A percentile compares a stretch with the other conserved stretches of the same genome.
phyloP scores from a whole-genome alignment of 1,284 basidiomycete species.

The Cryptococcus maquisensis region DNA sequence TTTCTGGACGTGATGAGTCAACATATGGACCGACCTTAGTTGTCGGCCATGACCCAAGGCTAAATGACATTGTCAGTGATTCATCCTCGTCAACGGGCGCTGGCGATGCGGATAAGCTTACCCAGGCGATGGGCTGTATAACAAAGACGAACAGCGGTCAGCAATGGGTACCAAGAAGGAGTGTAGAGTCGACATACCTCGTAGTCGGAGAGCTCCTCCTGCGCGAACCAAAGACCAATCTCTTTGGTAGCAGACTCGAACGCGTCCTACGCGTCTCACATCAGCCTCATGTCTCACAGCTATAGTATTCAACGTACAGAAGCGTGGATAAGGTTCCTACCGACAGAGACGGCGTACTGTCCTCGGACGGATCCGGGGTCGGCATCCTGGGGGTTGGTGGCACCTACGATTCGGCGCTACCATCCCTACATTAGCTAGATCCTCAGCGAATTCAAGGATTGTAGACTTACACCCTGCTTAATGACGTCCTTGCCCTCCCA shows the following conservation, averaged over 20 bases:
- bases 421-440: not conserved
- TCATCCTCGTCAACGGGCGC: too few relatives aligned
- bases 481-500: conserved; percentile 47
- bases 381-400: conserved; percentile 44
- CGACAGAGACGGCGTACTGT: conserved; percentile 45
- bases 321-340: conserved; percentile 52
- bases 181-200: conserved; percentile 15
- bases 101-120: conserved; percentile 2
- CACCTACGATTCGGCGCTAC: conserved; percentile 44
- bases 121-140: conserved; percentile 42
- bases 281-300: not conserved
- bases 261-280: conserved; percentile 34
- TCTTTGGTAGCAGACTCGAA: conserved; percentile 52
- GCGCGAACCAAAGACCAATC: conserved; percentile 52
- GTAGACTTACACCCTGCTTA: conserved; percentile 38
- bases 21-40: conserved; percentile 15
- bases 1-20: too few relatives aligned
- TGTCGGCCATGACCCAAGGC: conserved; percentile 43
- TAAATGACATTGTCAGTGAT: conserved; percentile 5
- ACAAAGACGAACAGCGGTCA: not conserved
- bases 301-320: conserved; percentile 23
- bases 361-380: conserved; percentile 42
- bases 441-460: not conserved
- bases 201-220: conserved; percentile 49
- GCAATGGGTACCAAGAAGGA: not conserved